Base-by-base conservation (phyloP, 495 filamentous ascomycete species). In the Aspergillus affinis region DNA sequence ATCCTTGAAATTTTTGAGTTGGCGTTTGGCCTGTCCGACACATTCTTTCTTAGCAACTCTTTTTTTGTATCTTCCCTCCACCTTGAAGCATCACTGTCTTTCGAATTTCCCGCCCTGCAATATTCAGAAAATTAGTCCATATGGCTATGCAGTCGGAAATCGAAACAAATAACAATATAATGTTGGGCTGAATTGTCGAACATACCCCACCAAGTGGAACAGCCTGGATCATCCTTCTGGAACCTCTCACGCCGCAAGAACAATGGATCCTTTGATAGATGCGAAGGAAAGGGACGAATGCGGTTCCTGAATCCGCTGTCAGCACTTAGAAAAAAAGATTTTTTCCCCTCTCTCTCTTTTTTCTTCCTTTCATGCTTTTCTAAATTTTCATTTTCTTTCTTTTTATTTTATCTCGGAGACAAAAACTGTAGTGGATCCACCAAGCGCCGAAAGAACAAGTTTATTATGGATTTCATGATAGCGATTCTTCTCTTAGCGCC, bases 391-490 rank as follows among this genome's bases (percentile, higher is more conserved):
- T 12, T 32, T 8, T 32, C 6, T 8, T 8, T 8, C 6, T 23
- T 48, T 54, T 27, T 26, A n/a, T 32, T 26, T 20, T 26, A 19
- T 51, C 20, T 27, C 18, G 27, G 51, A 56, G 59, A 59, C 63
- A 65, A 61, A 64, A 55, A 36, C 48, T 46, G 44, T 56, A 49
- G 63, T 65, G 60, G 59, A 56, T 54, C 63, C 61, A 46, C 13
- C 1, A 15, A 8, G 36, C 36, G 8, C 36, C 36, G 12, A 41
- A 51, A 19, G 47, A 51, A 56, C 60, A 57, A 55, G 55, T 60
- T 64, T 61, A 60, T 64, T 58, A 61, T 41, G 20, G 36, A 41
- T 41, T 41, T 41, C 36, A 15, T 46, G 26, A 30, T 49, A 23
- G 26, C 13, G 12, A 32, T 29, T 47, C 45, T 21, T 56, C 17